Evolutionary conservation across 1,139 yeast species (phyloP).

Genomic region (Candida dubliniensis): DNA sequence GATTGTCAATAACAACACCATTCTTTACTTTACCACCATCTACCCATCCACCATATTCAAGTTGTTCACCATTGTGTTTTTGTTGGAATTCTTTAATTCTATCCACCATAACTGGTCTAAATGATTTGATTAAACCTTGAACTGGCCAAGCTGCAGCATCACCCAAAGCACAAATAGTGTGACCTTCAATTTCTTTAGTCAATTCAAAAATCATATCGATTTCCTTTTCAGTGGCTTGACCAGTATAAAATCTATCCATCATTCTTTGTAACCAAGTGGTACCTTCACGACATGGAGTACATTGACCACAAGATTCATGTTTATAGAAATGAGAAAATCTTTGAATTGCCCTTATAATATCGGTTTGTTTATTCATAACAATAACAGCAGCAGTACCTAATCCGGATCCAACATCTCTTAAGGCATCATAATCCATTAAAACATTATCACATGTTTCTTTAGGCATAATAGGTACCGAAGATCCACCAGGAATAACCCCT

Average conservation of each 20-base stretch:
- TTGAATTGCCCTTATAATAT: slow-evolving; percentile 80
- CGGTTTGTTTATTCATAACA: slow-evolving; percentile 84
- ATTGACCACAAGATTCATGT: slow-evolving; percentile 92
- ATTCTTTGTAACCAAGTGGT: slow-evolving; percentile 81
- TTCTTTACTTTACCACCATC: slow-evolving; percentile 58
- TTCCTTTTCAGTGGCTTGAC: slow-evolving; percentile 78
- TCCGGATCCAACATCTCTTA: slow-evolving; percentile 82
- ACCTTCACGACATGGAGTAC: slow-evolving; percentile 95
- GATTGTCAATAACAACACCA: slow-evolving; percentile 67
- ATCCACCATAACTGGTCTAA: slow-evolving; percentile 77
- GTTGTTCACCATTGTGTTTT: slow-evolving; percentile 31
- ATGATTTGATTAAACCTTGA: slow-evolving; percentile 80
- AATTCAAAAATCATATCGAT: slow-evolving; percentile 81
- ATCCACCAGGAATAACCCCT: slow-evolving; percentile 88
- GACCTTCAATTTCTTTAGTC: slow-evolving; percentile 84
- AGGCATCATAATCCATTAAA: slow-evolving; percentile 83
- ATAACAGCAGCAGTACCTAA: slow-evolving; percentile 91
- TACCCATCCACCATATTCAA: slow-evolving; percentile 78
- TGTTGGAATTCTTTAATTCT: slow-evolving; percentile 57
- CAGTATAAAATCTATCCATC: slow-evolving; percentile 77
- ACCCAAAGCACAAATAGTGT: slow-evolving; percentile 87
- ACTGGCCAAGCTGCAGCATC: slow-evolving; percentile 95
- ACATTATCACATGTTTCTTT: slow-evolving; percentile 64
- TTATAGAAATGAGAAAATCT: slow-evolving; percentile 79
- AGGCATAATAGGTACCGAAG: slow-evolving; percentile 79